Evolutionary conservation across 2,329 filamentous ascomycete genomes (phyloP), one percentile per base, ranked within the genome.

Genomic region (Phoma sp.): DNA sequence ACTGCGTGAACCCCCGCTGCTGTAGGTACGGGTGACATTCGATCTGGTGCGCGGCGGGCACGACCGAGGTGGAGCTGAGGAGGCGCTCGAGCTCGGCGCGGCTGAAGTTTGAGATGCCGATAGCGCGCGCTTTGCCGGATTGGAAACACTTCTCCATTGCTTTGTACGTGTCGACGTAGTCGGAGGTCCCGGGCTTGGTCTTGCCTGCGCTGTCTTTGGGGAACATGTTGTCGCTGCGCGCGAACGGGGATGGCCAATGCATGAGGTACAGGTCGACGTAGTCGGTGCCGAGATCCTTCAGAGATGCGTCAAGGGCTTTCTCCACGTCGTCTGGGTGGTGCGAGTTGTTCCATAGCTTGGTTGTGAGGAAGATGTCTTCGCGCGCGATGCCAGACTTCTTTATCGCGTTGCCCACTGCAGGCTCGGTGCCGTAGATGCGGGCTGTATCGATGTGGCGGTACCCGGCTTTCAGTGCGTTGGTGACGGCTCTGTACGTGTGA

Each of bases 261-360:
- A 95, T 86, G 65, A 95, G 82, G 83, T 88, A 96, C 62, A 96
- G 85, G 76, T 96, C 92, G 76, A 96, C 91, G 82, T 96, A 96
- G 73, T 93, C 91, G 60, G 95, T 66, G 71, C 62, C 88, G 85
- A 90, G 89, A 91, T 83, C 93, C 31, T 86, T 84, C 68, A 95
- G 79, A 62, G 87, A 89, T 79, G 63, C 85, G 81, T 64, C 95
- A 77, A 96, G 91, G 69, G 86, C 87, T 75, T 85, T 84, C 75
- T 81, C 84, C 68, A 94, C 92, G 65, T 84, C 71, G 29, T 71
- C 65, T 0, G 70, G 83, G 69, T 93, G 88, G 81, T 96, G 91
- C 83, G 91, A 93, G 69, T 88, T 88, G 81, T 93, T 92, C 92
- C 92, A 96, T 50, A 96, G 86, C 82, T 96, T 96, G 75, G 89